Conservation (phyloP, 148 eudicot species). For the Diospyros kaki region DNA sequence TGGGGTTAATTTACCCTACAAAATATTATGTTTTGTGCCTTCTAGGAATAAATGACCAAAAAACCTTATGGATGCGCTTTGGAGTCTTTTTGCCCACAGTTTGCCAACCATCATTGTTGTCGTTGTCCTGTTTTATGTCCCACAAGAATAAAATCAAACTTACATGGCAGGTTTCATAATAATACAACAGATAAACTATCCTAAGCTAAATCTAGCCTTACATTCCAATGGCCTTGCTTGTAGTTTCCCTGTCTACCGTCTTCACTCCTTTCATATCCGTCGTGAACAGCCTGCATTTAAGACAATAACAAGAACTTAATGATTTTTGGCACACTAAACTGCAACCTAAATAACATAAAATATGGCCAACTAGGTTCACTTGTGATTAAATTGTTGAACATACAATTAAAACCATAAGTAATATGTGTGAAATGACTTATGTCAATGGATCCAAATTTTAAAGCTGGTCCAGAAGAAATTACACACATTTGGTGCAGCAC, state of each 20-base stretch:
- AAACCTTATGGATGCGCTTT: slow-evolving; percentile 57
- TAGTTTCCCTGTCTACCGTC: slow-evolving; percentile 18
- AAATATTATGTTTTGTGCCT: not conserved
- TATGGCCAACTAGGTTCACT: not conserved
- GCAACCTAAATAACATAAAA: not conserved
- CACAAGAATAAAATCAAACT: slow-evolving; percentile 3
- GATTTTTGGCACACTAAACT: not conserved
- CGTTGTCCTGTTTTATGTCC: slow-evolving; percentile 38
- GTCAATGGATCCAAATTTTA: not conserved
- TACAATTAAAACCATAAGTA: not conserved
- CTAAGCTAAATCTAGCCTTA: slow-evolving; percentile 24
- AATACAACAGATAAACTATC: not conserved
- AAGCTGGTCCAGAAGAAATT: not conserved
- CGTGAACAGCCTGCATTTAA: slow-evolving; percentile 32
- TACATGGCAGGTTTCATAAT: not conserved
- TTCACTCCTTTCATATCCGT: slow-evolving; percentile 30
- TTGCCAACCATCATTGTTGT: slow-evolving; percentile 64
- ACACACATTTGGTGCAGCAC: not conserved
- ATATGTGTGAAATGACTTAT: not conserved
- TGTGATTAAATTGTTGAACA: not conserved
- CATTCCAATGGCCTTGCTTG: slow-evolving; percentile 23
- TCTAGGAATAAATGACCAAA: slow-evolving; percentile 7
- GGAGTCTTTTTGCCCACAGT: slow-evolving; percentile 62
- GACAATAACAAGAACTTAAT: not conserved
- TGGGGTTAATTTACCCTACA: no score